Evolutionary conservation across 257 asterid species (phyloP).

Genomic region (Avicennia marina): DNA sequence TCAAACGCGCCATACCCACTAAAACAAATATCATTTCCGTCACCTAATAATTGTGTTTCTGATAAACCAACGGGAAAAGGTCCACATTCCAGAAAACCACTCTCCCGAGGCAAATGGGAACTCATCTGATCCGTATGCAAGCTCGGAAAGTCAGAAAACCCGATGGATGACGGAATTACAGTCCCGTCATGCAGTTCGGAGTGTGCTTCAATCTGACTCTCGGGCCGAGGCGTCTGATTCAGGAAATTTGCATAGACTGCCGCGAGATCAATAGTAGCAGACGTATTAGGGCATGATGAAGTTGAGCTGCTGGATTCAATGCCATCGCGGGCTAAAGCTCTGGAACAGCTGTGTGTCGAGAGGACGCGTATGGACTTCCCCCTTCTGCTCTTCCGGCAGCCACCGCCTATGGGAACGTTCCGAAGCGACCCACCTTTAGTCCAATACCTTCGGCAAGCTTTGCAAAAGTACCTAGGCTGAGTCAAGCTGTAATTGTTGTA

Average conservation of each 20-base stretch:
- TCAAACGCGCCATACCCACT: conserved; percentile 18
- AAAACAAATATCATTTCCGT: conserved; percentile 6
- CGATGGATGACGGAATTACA: conserved; percentile 12
- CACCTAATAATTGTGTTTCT: conserved; percentile 15
- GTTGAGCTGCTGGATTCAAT: conserved; percentile 6
- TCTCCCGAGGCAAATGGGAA: conserved; percentile 16
- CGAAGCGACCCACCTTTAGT: conserved; percentile 83
- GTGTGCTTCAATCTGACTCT: neutral
- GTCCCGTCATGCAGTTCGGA: conserved; percentile 1
- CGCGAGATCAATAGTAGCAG: conserved; percentile 50
- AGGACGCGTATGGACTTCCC: conserved; percentile 11
- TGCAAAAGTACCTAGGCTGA: conserved; percentile 76
- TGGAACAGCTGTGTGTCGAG: conserved; percentile 2
- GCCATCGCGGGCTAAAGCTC: conserved; percentile 14
- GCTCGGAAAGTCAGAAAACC: conserved; percentile 17
- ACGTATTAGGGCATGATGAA: neutral
- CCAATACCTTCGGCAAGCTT: conserved; percentile 80
- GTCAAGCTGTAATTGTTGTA: conserved; percentile 84
- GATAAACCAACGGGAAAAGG: conserved; percentile 13
- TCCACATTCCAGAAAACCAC: conserved; percentile 20
- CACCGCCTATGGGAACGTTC: conserved; percentile 76
- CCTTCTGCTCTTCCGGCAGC: conserved; percentile 58
- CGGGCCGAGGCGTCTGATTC: conserved; percentile 28
- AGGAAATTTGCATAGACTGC: conserved; percentile 64
- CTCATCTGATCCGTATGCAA: conserved; percentile 3